Percentiles rank a stretch among this genome's conserved stretches.
phyloP scores from a whole-genome alignment of 768 basidiomycete species.

The Russula olivacea region DNA sequence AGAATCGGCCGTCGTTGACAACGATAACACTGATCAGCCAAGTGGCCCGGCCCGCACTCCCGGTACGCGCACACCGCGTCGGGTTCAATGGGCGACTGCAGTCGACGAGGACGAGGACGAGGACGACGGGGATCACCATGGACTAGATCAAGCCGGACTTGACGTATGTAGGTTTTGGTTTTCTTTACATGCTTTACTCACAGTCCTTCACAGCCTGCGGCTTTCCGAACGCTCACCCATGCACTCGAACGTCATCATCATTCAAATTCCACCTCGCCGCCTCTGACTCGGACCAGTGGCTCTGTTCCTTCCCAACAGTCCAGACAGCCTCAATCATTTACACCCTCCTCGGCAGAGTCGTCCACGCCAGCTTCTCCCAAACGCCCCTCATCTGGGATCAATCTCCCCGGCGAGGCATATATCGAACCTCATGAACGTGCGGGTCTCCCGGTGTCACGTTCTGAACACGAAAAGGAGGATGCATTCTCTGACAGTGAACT shows the following conservation, averaged over 20 bases:
- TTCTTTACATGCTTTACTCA: conserved; percentile 7
- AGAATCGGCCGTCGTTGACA: background rate
- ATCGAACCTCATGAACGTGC: conserved; percentile 60
- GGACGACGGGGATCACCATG: conserved; percentile 28
- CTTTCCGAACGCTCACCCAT: conserved; percentile 44
- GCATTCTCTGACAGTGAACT: conserved; percentile 21
- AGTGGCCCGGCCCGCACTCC: background rate
- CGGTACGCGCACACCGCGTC: conserved; percentile 22
- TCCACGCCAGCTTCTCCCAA: conserved; percentile 16
- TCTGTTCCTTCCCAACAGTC: conserved; percentile 7
- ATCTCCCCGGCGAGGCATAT: conserved; percentile 47
- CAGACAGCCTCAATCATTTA: background rate
- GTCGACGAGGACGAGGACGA: background rate
- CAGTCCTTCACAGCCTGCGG: conserved; percentile 35
- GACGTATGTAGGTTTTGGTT: conserved; percentile 39
- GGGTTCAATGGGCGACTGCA: conserved; percentile 23
- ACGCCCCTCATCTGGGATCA: conserved; percentile 5
- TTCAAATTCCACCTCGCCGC: conserved; percentile 26
- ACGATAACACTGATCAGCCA: background rate
- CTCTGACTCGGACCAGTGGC: conserved; percentile 14
- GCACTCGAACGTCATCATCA: conserved; percentile 53
- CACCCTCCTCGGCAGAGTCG: conserved; percentile 21
- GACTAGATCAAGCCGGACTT: conserved; percentile 48
- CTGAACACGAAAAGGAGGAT: conserved; percentile 23
- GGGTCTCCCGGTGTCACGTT: conserved; percentile 48